Evolutionary conservation across 2,329 filamentous ascomycete genomes (phyloP), one percentile per base, ranked within the genome.

Genomic region (Aspergillus versicolor): DNA sequence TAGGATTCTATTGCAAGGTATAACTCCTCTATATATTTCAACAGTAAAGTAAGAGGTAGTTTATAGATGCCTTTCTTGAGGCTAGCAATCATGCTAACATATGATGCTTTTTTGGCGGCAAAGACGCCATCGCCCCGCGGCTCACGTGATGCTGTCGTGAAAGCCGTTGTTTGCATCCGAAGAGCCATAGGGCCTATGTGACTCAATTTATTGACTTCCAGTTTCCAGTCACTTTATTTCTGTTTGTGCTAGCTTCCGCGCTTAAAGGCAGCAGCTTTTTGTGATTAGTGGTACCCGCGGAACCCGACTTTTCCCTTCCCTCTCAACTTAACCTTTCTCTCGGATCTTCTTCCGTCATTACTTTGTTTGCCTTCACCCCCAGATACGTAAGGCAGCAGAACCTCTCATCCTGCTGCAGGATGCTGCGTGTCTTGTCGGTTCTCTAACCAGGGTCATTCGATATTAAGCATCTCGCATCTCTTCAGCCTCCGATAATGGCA

Each of bases 401-500:
- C 38, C 38, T 53, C 34, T 40, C 27, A 41, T 49, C 37, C 42
- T 45, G 46, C 30, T 51, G 37, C 60, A 61, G 55, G 52, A 64
- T 64, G 62, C 49, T 54, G 56, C 45, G 27, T 49, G 9, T 50
- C 19, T 46, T 22, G 30, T 9, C 41, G 12, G 24, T 30, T 19
- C 37, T 54, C 45, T 55, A 37, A 59, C n/a, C 17, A 51, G 27
- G 44, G 12, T n/a, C 40, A 53, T 37, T 47, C 19, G 19, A 38
- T 27, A 42, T 22, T 27, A 15, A 44, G 42, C 30, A 12, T 32
- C 27, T 34, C 32, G n/a, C 44, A 30, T 40, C 22, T 38, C 48
- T 48, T 49, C 58, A 52, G 45, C 54, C 8, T 12, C 3, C 50
- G 21, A 64, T 53, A 32, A 76, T 76, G 73, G 68, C 71, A 9